Conservation (phyloP, 768 basidiomycete species). For the Termitomyces bulborhizus region DNA sequence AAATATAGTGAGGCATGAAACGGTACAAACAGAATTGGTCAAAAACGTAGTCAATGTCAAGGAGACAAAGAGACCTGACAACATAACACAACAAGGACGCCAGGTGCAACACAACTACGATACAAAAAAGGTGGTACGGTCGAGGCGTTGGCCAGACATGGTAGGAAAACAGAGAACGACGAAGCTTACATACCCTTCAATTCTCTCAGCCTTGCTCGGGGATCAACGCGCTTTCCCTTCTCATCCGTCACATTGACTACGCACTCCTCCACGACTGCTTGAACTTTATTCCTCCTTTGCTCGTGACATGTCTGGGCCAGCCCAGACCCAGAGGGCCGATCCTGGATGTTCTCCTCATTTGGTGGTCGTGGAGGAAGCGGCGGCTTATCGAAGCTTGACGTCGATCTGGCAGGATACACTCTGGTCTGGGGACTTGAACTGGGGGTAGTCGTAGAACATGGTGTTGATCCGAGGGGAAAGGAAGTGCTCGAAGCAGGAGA, state of each 20-base stretch:
- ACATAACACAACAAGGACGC: background rate
- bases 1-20: background rate
- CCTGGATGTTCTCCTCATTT: background rate
- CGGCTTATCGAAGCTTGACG: conserved; percentile 1
- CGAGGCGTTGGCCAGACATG: background rate
- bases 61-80: background rate
- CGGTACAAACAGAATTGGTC: background rate
- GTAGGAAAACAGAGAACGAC: background rate
- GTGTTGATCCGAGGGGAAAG: background rate
- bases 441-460: background rate
- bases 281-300: background rate
- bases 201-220: background rate
- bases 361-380: background rate
- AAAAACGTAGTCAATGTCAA: background rate
- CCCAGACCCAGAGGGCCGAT: background rate
- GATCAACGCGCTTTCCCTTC: background rate
- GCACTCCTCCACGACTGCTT: background rate
- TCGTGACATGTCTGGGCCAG: background rate
- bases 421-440: background rate
- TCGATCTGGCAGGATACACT: background rate
- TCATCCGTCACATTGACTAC: conserved; percentile 1
- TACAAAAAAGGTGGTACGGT: background rate
- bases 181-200: conserved; percentile 1
- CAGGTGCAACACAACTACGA: background rate
- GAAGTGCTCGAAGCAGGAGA: background rate